phyloP scores from a whole-genome alignment of 2,329 filamentous ascomycete genomes.

The Clarireedia homoeocarpa region DNA sequence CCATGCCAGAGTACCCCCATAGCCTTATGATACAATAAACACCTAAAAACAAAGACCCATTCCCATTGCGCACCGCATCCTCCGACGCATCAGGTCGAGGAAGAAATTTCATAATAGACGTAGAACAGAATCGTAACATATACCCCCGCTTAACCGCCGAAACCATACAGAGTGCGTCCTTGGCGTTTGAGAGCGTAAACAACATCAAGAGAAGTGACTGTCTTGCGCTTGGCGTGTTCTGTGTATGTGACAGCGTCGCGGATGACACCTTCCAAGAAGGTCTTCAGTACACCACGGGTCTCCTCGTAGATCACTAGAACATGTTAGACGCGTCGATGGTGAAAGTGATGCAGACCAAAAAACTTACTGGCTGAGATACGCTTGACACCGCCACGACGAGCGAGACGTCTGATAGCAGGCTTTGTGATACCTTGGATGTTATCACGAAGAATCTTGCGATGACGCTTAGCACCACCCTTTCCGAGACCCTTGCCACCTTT shows the following conservation, averaged over 20 bases:
- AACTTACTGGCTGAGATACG: conserved; percentile 87
- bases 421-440: conserved; percentile 99
- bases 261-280: conserved; percentile 76
- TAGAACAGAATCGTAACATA: conserved; percentile 14
- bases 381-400: conserved; percentile 99
- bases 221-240: conserved; percentile 76
- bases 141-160: conserved; percentile 46
- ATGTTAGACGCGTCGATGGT: conserved; percentile 26
- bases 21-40: conserved; percentile 27
- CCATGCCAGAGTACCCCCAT: conserved; percentile 22
- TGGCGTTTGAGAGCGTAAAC: conserved; percentile 61
- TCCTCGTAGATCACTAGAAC: conserved; percentile 68
- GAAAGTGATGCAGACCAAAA: background rate
- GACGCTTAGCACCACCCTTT: conserved; percentile 97
- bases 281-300: conserved; percentile 75
- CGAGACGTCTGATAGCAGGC: conserved; percentile 96
- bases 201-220: conserved; percentile 57
- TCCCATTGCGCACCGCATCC: conserved; percentile 20
- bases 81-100: conserved; percentile 12
- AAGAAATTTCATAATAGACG: conserved; percentile 24
- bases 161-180: conserved; percentile 60
- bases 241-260: conserved; percentile 37
- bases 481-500: conserved; percentile 91
- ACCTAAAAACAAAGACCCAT: conserved; percentile 21
- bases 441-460: conserved; percentile 98